Evolutionary conservation across 805 yeast genomes (phyloP), one percentile per base, ranked within the genome.

Genomic region (Yarrowia sp.): DNA sequence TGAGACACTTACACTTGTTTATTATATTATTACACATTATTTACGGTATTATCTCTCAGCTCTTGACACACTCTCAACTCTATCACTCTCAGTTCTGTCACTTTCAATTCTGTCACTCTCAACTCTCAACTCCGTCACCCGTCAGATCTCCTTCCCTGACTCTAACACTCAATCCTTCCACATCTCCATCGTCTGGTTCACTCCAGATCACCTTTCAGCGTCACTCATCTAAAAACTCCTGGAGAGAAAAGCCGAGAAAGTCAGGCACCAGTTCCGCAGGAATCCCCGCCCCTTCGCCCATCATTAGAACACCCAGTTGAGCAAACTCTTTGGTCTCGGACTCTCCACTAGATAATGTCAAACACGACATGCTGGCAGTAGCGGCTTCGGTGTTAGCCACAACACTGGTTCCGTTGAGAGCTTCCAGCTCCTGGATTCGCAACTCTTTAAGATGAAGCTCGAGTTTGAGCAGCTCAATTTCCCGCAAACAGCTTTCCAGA

Each of bases 401-500:
- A 8, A 38, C 32, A 36, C 19, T 30, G 7, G 52, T 2, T 16
- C 26, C 36, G 7, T 22, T 22, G n/a, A 35, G 28, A 4, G 22
- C 24, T 33, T 54, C 61, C 26, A 54, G 46, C 46, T 54, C 61
- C 11, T 54, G 35, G n/a, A 54, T 54, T 2, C 61, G 33, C 17
- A 51, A 4, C 5, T 26, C 44, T 24, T n/a, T 24, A 33, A 32
- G 36, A 11, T 35, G 58, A 4, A 59, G 54, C 21, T 41, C 64
- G 22, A 59, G 61, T 24, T 41, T 46, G 32, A 44, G 62, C 21
- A 59, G 59, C 26, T 46, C 61, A n/a, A 54, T 54, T 38, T 54
- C 61, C 6, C 46, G 35, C 26, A 54, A 8, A 26, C 61, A 54
- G 5, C 38, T 35, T 12, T 54, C 46, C 17, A 54, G 61, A 3